Percentiles rank a stretch among this genome's conserved stretches.
Evolutionary conservation across 441 rosid species (phyloP).

Genomic region (Adansonia rubrostipa): DNA sequence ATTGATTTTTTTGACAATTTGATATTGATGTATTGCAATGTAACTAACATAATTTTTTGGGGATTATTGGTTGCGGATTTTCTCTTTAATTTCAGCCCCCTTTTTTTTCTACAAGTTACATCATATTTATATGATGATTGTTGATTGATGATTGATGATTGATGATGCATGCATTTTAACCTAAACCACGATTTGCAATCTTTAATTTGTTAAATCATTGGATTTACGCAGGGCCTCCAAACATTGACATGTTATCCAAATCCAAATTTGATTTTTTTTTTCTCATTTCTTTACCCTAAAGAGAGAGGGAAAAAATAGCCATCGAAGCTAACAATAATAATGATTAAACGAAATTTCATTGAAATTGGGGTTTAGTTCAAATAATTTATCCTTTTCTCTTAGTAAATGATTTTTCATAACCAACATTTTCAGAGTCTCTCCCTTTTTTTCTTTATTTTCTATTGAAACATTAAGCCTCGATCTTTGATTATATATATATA

Average conservation of each 20-base stretch:
- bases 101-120: not conserved
- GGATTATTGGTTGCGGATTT: constrained; percentile 23
- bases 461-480: too few species aligned
- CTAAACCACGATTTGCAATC: constrained; percentile 19
- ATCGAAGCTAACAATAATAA: too few species aligned
- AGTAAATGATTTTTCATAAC: too few species aligned
- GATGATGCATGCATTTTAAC: constrained; percentile 24
- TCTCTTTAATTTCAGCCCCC: not conserved
- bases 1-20: not conserved
- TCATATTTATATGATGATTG: too few species aligned
- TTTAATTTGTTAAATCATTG: constrained; percentile 24
- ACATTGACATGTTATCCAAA: constrained; percentile 37
- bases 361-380: too few species aligned
- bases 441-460: too few species aligned
- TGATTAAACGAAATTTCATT: too few species aligned
- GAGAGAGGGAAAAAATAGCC: too few species aligned
- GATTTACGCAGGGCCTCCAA: constrained; percentile 22
- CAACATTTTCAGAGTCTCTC: too few species aligned
- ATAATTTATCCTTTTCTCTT: too few species aligned
- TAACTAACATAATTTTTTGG: constrained; percentile 17
- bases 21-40: constrained; percentile 10
- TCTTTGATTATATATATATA: too few species aligned
- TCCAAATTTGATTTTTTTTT: too few species aligned
- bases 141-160: not conserved
- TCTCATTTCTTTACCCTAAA: not conserved